phyloP scores from a whole-genome alignment of 768 basidiomycete species.

The Trichaptum fuscoviolaceum region DNA sequence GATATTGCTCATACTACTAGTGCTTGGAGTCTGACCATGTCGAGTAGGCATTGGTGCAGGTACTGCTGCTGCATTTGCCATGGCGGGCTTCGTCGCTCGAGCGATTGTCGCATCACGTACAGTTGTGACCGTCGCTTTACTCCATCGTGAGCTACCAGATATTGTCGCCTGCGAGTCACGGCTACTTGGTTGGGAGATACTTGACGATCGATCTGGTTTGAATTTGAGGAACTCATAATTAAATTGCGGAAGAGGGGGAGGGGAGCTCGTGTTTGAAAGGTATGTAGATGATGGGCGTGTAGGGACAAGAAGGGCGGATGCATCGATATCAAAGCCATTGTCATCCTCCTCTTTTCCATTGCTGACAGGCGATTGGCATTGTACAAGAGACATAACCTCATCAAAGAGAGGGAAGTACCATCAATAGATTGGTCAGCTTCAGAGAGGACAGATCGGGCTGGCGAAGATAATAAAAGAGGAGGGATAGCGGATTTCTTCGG shows the following conservation, averaged over 20 bases:
- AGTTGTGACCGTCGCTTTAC: conserved; percentile 17
- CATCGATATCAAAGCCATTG: neutral
- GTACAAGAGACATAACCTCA: conserved; percentile 16
- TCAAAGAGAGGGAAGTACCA: conserved; percentile 15
- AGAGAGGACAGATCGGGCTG: neutral
- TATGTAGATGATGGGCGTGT: neutral
- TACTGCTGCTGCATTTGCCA: neutral
- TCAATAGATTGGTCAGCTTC: neutral
- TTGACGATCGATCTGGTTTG: conserved; percentile 17
- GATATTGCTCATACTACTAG: neutral
- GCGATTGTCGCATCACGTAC: neutral
- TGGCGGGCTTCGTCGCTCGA: neutral
- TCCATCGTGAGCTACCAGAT: conserved; percentile 15
- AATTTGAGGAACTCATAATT: conserved; percentile 13
- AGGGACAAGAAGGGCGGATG: conserved; percentile 7
- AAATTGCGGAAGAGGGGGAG: conserved; percentile 15
- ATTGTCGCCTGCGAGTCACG: conserved; percentile 35
- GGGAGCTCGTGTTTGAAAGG: conserved; percentile 5
- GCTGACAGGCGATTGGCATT: neutral
- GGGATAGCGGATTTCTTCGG: neutral
- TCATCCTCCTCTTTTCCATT: neutral
- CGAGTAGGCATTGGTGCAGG: neutral
- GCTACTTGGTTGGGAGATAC: conserved; percentile 15
- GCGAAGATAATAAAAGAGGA: neutral
- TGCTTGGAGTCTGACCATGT: neutral